Evolutionary conservation across 2,329 filamentous ascomycete species (phyloP), one percentile per base, ranked within the genome.

Genomic region (Fusarium lateritium): DNA sequence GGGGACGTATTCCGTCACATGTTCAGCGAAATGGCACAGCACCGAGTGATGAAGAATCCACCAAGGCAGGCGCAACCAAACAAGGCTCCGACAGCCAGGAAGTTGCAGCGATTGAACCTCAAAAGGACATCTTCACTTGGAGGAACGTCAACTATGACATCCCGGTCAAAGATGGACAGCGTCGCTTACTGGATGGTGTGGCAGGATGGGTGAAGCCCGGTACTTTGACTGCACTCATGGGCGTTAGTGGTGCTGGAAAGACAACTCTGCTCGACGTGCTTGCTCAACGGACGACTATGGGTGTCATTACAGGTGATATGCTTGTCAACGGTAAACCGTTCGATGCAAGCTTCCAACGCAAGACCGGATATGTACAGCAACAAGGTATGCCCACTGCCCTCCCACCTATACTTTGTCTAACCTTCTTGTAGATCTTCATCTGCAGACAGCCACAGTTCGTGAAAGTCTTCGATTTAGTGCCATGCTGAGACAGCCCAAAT

Each of bases 191-290:
- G 53, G 90, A 97, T 70, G 83, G 94, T 57, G 92, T 97, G 2
- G 88, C 92, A 70, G 94, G 94, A 8, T 97, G 92, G 92, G 93
- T 97, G 59, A 94, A 94, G 77, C 94, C 94, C 1, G 94, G 94
- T 26, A 97, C 92, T 5, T 81, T 96, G 40, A 97, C 93, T 7
- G 93, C 93, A 3, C 83, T 97, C 9, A 90, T 90, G 87, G 88
- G 90, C 42, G 87, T 89, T 3, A 88, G 74, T 15, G 81, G 81
- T 40, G 81, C 81, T 3, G 81, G 81, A 2, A 83, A 83, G 70
- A 83, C 81, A 9, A 82, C 81, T 2, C 76, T 83, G 7, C 71
- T 83, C 4, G 80, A 83, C 58, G 79, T 78, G 4, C 74, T 83
- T 6, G 81, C 81, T 5, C 78, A 82, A 45, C 82, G 90, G 11